Conservation (phyloP, 257 asterid species). For the Salvia rosmarinus region DNA sequence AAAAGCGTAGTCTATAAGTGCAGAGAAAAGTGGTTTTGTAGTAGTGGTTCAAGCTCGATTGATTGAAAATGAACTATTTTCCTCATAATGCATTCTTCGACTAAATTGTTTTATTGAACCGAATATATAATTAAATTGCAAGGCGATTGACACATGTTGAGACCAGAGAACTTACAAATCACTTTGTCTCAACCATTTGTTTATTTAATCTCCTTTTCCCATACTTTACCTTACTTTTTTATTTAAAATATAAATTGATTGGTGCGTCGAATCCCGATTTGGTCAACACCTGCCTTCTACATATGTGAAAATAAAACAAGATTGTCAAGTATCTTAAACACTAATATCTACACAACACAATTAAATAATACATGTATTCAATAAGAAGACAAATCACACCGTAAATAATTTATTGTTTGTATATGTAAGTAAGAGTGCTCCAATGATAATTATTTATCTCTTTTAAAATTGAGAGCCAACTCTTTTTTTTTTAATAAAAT, state of each 20-base stretch:
- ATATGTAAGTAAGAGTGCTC: too few species aligned
- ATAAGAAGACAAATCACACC: background rate
- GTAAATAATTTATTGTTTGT: background rate
- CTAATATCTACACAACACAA: background rate
- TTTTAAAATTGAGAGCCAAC: too few species aligned
- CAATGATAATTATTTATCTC: too few species aligned
- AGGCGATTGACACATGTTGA: conserved; percentile 26
- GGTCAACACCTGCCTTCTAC: conserved; percentile 29
- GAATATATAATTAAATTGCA: background rate
- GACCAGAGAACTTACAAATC: conserved; percentile 28
- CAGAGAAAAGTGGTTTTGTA: too few species aligned
- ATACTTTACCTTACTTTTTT: background rate
- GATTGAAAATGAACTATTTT: background rate
- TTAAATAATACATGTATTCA: background rate
- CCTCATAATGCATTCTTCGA: background rate
- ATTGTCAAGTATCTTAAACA: too few species aligned
- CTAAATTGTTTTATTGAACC: background rate
- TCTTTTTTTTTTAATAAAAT: too few species aligned
- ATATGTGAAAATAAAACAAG: background rate
- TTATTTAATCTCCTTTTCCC: background rate
- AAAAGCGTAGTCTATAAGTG: too few species aligned
- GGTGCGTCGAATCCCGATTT: conserved; percentile 34
- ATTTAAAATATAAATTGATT: background rate
- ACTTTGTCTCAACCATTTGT: conserved; percentile 35
- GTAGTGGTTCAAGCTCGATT: too few species aligned